Evolutionary conservation across 164 flowering plant species (phyloP).

Genomic region (Annona cherimola): DNA sequence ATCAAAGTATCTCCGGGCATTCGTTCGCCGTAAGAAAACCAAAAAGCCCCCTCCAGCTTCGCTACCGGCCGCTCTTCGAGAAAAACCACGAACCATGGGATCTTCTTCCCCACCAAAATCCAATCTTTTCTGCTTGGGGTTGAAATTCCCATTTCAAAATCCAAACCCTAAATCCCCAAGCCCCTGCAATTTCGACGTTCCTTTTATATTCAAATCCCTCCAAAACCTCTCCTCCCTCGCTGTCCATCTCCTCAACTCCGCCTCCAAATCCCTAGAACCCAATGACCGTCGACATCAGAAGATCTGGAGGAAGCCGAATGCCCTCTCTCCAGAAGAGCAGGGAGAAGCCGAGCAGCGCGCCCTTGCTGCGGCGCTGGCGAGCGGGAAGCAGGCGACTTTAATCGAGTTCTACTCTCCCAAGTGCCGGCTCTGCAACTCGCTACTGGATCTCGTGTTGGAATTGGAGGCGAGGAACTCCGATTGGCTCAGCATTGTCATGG

Average conservation of each 20-base stretch:
- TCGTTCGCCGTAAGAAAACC: too few species aligned
- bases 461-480: conserved; percentile 61
- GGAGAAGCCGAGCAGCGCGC: conserved; percentile 91
- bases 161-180: conserved; percentile 31
- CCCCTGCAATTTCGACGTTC: conserved; percentile 48
- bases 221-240: conserved; percentile 46
- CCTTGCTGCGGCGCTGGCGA: conserved; percentile 69
- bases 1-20: not conserved
- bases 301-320: conserved; percentile 14
- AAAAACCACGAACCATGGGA: conserved; percentile 5
- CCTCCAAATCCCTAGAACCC: conserved; percentile 22
- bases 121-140: conserved; percentile 41
- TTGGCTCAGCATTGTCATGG: conserved; percentile 91
- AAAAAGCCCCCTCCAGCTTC: too few species aligned
- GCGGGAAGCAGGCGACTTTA: conserved; percentile 78
- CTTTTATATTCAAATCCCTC: conserved; percentile 76
- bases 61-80: not conserved
- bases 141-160: conserved; percentile 68
- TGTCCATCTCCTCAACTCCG: conserved; percentile 32
- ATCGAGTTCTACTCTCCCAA: conserved; percentile 93
- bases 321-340: conserved; percentile 55
- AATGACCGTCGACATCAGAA: conserved; percentile 2
- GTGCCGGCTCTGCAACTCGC: conserved; percentile 77
- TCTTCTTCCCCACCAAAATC: conserved; percentile 22
- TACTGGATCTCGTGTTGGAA: conserved; percentile 58